Evolutionary conservation across 2,329 filamentous ascomycete genomes (phyloP), one percentile per base, ranked within the genome.

Genomic region (Zymoseptoria tritici): DNA sequence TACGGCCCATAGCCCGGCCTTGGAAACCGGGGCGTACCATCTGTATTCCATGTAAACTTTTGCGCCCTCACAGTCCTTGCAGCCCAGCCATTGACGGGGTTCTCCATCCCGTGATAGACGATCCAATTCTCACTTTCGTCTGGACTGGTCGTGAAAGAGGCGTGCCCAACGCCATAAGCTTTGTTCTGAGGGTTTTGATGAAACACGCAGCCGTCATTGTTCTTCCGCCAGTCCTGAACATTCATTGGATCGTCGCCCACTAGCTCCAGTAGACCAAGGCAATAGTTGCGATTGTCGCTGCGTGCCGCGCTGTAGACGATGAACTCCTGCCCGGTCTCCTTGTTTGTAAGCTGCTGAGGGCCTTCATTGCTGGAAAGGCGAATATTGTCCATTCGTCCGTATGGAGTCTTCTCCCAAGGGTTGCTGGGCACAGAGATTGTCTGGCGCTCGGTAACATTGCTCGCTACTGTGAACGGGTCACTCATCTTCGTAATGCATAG

Each of bases 271-370:
- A 79, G 77, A 2, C 78, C 80, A 22, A 81, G 77, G 62, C 79
- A 82, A 70, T 82, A 82, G 68, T 81, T 81, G 2, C 77, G 72
- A 60, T 80, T 82, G 63, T 81, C 79, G n/a, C 75, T 77, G 49
- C 79, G 73, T 1, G 77, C 79, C 19, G 78, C 79, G 50, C 72
- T 75, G 71, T 80, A 81, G 51, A 81, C 77, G 60, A 82, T 66
- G 63, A 81, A 81, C 5, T 73, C 68, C 60, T 81, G 79, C 16
- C 75, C 75, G 0, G 79, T 81, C 4, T 65, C 62, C 1, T 75
- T 76, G 60, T 81, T 81, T 49, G 66, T 74, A 54, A 82, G 74
- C 64, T 81, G 79, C 62, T 82, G 72, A 2, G 79, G 79, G 0
- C 74, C 79, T 70, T 82, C 80, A 66, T 82, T 81, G 11, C 77